Base-by-base conservation (phyloP, 306 rosid species). In the Coriaria nepalensis region DNA sequence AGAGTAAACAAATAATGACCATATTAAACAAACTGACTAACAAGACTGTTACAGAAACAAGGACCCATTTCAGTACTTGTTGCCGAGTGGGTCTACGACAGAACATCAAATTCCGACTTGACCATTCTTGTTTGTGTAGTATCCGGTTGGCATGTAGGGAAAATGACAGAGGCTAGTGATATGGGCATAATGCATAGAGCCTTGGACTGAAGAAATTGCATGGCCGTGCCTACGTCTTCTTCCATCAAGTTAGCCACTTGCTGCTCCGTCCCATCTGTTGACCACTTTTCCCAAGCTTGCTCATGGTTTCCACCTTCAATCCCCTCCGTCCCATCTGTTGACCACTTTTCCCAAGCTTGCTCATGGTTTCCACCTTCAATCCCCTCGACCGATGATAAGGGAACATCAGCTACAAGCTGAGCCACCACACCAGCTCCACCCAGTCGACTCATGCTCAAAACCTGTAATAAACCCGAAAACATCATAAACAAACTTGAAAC, bases 341-440 rank as follows among this genome's bases (percentile, higher is more conserved):
- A 92, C 94, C 98, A 92, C 62, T 92, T 92, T 44, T 80, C 79
- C 94, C 96, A 92, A 2, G 93, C 93, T 63, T 74, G 75, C 44
- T 76, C 65, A 58, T 73, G 76, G 49, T 42, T 50, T 34, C 78
- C 80, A 33, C 84, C 75, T 59, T 77, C 97, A 35, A 53, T 57
- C 34, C 76, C 78, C 15, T 78, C 94, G 33, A 82, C 78, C 11
- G 85, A 79, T 49, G 92, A 79, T 52, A 81, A 10, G 59, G 96
- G 96, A 47, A 82, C 94, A 65, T 92, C 98, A 40, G 94, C 87
- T 8, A 92, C 95, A 68, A 92, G 98, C 47, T 92, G 98, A 68
- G 98, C 98, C 52, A 85, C 94, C 10, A 93, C 98, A 11, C 96
- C 94, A 32, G 98, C 86, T 67, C 93, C 98, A 32, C 98, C 98